Conservation (phyloP, 2,329 filamentous ascomycete species). For the Fusarium euwallaceae region DNA sequence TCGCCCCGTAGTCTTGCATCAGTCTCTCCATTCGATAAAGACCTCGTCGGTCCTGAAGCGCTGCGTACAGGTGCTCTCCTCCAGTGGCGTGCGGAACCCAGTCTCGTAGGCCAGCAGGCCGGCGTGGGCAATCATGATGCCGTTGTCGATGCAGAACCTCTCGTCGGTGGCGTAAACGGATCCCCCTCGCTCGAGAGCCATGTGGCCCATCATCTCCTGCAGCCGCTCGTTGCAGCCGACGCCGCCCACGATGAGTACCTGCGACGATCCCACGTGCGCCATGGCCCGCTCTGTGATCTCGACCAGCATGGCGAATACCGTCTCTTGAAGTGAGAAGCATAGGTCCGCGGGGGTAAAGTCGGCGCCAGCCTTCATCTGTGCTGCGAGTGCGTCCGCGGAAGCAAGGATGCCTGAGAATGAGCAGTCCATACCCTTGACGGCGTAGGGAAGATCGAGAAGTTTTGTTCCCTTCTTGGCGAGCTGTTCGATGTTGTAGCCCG, state of each 20-base stretch:
- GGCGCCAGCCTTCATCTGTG: conserved; percentile 67
- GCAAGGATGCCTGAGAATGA: conserved; percentile 94
- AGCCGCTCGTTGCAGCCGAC: conserved; percentile 95
- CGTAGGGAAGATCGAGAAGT: conserved; percentile 90
- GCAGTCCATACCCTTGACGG: conserved; percentile 99
- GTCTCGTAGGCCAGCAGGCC: conserved; percentile 87
- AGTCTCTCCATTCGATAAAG: conserved; percentile 82
- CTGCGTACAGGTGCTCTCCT: conserved; percentile 88
- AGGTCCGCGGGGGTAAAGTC: conserved; percentile 85
- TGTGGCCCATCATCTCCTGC: conserved; percentile 98
- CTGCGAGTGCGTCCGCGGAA: conserved; percentile 83
- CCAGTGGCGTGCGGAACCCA: conserved; percentile 81
- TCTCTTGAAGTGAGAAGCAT: conserved; percentile 96
- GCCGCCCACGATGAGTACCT: conserved; percentile 95
- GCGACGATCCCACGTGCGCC: conserved; percentile 92
- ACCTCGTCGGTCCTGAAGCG: conserved; percentile 87
- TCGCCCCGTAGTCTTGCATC: conserved; percentile 13
- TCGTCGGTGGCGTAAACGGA: conserved; percentile 96
- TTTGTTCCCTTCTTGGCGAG: conserved; percentile 80
- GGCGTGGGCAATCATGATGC: conserved; percentile 99
- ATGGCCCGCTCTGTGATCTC: conserved; percentile 99
- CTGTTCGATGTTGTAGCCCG: conserved; percentile 98
- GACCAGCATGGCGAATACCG: conserved; percentile 95
- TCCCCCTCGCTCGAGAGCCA: conserved; percentile 90
- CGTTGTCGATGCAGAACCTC: conserved; percentile 98